Percentiles rank a stretch among this genome's conserved stretches.
Evolutionary conservation across 2,329 filamentous ascomycete species (phyloP).

Genomic region (Ascochyta pisi): DNA sequence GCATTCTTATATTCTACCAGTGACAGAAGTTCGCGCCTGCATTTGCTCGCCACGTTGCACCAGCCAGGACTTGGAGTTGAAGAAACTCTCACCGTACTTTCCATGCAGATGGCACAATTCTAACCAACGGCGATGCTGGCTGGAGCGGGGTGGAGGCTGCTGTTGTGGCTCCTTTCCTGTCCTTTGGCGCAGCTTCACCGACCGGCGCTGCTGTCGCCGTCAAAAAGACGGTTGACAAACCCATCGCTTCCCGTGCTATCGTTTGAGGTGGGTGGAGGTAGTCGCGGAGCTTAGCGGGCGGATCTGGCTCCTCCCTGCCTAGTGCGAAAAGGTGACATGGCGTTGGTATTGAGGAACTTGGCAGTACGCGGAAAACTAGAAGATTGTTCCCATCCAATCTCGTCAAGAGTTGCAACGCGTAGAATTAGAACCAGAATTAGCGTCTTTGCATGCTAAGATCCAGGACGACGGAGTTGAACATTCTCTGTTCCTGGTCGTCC

Average conservation of each 20-base stretch:
- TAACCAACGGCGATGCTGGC: slow-evolving; percentile 10
- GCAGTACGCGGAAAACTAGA: slow-evolving; percentile 4
- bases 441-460: background rate
- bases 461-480: background rate
- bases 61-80: slow-evolving; percentile 7
- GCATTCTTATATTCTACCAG: slow-evolving; percentile 21
- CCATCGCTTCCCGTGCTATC: slow-evolving; percentile 11
- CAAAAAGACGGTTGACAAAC: slow-evolving; percentile 4
- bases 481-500: background rate
- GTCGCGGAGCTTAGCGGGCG: slow-evolving; percentile 8
- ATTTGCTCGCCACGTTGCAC: slow-evolving; percentile 21
- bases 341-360: slow-evolving; percentile 4
- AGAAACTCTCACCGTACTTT: slow-evolving; percentile 13
- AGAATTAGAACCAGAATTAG: background rate
- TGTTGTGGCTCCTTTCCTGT: background rate
- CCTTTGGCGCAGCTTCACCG: slow-evolving; percentile 1
- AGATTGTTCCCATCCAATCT: background rate
- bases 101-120: background rate
- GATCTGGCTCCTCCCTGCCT: slow-evolving; percentile 3
- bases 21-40: slow-evolving; percentile 18
- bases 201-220: background rate
- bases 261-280: slow-evolving; percentile 16
- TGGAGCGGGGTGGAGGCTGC: background rate
- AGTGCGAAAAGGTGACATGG: slow-evolving; percentile 9
- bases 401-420: background rate